phyloP scores from a whole-genome alignment of 192 early-diverging fungal genomes.

The Gryganskiella cystojenkinii region DNA sequence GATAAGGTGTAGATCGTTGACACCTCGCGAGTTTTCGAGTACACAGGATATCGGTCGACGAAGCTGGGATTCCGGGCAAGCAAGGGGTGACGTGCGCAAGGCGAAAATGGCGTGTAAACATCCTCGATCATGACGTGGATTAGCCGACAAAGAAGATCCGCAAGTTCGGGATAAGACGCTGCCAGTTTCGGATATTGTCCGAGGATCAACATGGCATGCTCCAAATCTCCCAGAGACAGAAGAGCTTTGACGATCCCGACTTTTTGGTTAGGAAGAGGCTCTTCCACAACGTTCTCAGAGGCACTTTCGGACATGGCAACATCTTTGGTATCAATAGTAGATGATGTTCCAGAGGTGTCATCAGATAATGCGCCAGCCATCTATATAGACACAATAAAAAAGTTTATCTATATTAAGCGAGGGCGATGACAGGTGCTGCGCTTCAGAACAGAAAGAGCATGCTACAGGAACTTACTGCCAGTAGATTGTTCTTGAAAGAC shows the following conservation, averaged over 20 bases:
- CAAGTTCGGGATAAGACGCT: slow-evolving; percentile 68
- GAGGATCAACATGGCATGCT: slow-evolving; percentile 62
- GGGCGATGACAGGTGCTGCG: neutral
- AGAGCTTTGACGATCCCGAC: slow-evolving; percentile 68
- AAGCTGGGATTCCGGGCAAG: slow-evolving; percentile 12
- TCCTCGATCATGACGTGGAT: slow-evolving; percentile 68
- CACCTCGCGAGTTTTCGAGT: slow-evolving; percentile 6
- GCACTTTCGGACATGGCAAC: neutral
- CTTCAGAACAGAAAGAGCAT: too few species aligned
- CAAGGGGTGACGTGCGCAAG: slow-evolving; percentile 25
- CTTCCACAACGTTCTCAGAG: neutral
- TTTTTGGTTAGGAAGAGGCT: slow-evolving; percentile 68
- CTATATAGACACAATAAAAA: slow-evolving; percentile 3
- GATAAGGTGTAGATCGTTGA: slow-evolving; percentile 11
- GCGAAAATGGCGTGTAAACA: slow-evolving; percentile 59
- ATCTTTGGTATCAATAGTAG: neutral
- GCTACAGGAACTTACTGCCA: slow-evolving; percentile 39
- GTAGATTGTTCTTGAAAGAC: slow-evolving; percentile 54
- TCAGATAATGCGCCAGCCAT: slow-evolving; percentile 42
- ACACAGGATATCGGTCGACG: slow-evolving; percentile 16
- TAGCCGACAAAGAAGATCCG: slow-evolving; percentile 68
- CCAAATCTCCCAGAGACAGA: slow-evolving; percentile 70
- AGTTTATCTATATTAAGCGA: neutral
- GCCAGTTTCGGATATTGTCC: slow-evolving; percentile 61
- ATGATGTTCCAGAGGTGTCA: slow-evolving; percentile 1